Percentiles rank a stretch among this genome's conserved stretches.
These are phyloP conservation scores for Ramularia endophylla DNA, from an alignment of 2,329 filamentous ascomycete genomes.

Conservation along the genomic window DNA sequence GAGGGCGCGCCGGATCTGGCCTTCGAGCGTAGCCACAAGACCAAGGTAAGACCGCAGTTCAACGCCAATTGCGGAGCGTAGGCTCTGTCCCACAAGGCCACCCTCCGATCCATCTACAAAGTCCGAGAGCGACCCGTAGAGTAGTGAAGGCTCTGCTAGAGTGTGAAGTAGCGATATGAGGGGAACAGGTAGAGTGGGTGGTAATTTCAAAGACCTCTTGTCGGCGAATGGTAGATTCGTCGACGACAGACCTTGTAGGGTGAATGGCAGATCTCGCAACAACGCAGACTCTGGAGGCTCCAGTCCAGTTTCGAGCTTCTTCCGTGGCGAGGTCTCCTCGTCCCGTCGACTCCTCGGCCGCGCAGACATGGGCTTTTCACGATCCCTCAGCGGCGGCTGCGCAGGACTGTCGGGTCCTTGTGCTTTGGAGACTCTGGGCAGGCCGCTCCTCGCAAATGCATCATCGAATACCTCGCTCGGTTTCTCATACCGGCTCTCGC, in stretches of 20 bases:
- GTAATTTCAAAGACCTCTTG: constrained; percentile 65
- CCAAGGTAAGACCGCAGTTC: constrained; percentile 87
- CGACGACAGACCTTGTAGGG: constrained; percentile 85
- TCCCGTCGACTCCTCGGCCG: constrained; percentile 16
- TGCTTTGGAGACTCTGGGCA: constrained; percentile 33
- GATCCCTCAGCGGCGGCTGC: constrained; percentile 13
- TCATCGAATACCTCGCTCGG: constrained; percentile 38
- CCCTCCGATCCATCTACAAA: constrained; percentile 79
- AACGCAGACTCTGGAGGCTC: constrained; percentile 39
- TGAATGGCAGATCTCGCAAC: constrained; percentile 74
- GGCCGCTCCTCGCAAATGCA: constrained; percentile 42
- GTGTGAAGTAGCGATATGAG: constrained; percentile 82
- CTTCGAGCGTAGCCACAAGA: constrained; percentile 85
- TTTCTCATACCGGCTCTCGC: constrained; percentile 8
- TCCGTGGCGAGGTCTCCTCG: constrained; percentile 7
- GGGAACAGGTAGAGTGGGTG: constrained; percentile 72
- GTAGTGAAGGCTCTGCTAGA: constrained; percentile 84
- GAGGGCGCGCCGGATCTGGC: constrained; percentile 79
- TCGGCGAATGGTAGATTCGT: constrained; percentile 72
- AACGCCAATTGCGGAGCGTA: constrained; percentile 75
- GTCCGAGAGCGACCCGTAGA: constrained; percentile 72
- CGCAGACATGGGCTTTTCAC: constrained; percentile 17
- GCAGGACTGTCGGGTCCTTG: constrained; percentile 21
- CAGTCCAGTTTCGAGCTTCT: constrained; percentile 6
- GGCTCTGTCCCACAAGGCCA: constrained; percentile 84